These are phyloP conservation scores for Roridomyces roridus DNA, from an alignment of 768 basidiomycete genomes.

Conservation along the genomic window DNA sequence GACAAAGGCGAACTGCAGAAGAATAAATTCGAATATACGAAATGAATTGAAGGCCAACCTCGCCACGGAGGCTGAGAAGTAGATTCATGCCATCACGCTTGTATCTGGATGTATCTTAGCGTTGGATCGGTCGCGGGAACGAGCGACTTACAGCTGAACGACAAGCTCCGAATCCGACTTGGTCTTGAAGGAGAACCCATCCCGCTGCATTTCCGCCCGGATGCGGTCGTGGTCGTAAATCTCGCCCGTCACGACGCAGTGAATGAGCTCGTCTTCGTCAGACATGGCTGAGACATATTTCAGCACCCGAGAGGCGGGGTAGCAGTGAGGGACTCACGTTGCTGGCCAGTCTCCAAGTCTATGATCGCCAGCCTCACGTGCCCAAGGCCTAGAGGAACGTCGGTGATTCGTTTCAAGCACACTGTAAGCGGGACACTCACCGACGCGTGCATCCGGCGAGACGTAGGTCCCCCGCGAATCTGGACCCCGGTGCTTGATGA, in stretches of 20 bases:
- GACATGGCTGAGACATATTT: no score
- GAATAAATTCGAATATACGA: not conserved
- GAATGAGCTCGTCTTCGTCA: conserved; percentile 21
- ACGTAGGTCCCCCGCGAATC: conserved; percentile 20
- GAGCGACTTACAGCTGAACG: conserved; percentile 22
- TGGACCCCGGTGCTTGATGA: no score
- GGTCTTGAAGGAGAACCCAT: conserved; percentile 19
- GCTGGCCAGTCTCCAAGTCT: conserved; percentile 25
- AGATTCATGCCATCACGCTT: conserved; percentile 23
- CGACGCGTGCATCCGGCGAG: conserved; percentile 17
- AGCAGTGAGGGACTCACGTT: no score
- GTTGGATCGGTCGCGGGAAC: not conserved
- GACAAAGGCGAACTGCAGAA: conserved; percentile 25
- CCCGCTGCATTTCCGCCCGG: no score
- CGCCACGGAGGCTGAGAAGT: conserved; percentile 22
- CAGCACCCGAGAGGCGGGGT: no score
- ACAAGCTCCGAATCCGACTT: conserved; percentile 27
- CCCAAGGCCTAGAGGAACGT: conserved; percentile 17
- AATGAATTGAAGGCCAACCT: not conserved
- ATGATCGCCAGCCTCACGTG: conserved; percentile 27
- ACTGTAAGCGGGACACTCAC: conserved; percentile 3
- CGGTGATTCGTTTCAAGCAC: no score
- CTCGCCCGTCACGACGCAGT: conserved; percentile 25
- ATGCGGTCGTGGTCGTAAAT: no score
- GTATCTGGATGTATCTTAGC: conserved; percentile 9